Conservation (phyloP, 2,329 filamentous ascomycete species). For the Cladosporium sp. region DNA sequence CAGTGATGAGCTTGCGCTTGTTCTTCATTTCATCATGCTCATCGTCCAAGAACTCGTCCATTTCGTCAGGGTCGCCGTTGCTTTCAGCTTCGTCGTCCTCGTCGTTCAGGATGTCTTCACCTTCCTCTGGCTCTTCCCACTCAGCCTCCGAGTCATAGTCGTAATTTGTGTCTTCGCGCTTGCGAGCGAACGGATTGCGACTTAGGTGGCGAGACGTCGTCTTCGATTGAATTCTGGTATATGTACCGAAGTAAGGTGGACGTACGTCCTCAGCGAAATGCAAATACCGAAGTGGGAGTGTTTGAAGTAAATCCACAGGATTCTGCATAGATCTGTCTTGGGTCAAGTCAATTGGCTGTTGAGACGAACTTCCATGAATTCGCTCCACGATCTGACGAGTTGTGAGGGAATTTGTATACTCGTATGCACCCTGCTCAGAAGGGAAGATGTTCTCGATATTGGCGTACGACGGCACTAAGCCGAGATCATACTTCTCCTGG, state of each 20-base stretch:
- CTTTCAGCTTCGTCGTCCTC: slow-evolving; percentile 66
- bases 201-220: slow-evolving; percentile 44
- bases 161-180: slow-evolving; percentile 65
- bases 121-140: slow-evolving; percentile 70
- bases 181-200: slow-evolving; percentile 51
- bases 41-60: slow-evolving; percentile 87
- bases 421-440: background rate
- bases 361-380: slow-evolving; percentile 38
- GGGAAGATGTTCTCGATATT: slow-evolving; percentile 10
- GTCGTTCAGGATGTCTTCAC: slow-evolving; percentile 64
- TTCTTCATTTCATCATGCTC: slow-evolving; percentile 62
- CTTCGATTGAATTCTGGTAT: slow-evolving; percentile 56
- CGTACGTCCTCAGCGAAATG: slow-evolving; percentile 60
- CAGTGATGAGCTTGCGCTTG: slow-evolving; percentile 56
- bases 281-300: slow-evolving; percentile 60
- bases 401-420: background rate
- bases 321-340: slow-evolving; percentile 22
- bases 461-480: slow-evolving; percentile 20
- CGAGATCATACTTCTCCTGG: slow-evolving; percentile 29
- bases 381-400: slow-evolving; percentile 36
- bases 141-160: slow-evolving; percentile 83
- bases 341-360: slow-evolving; percentile 42
- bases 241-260: slow-evolving; percentile 68
- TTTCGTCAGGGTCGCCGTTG: slow-evolving; percentile 73
- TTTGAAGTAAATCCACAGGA: slow-evolving; percentile 20